phyloP scores from a whole-genome alignment of 2,329 filamentous ascomycete genomes.

The Teratosphaeria viscida region DNA sequence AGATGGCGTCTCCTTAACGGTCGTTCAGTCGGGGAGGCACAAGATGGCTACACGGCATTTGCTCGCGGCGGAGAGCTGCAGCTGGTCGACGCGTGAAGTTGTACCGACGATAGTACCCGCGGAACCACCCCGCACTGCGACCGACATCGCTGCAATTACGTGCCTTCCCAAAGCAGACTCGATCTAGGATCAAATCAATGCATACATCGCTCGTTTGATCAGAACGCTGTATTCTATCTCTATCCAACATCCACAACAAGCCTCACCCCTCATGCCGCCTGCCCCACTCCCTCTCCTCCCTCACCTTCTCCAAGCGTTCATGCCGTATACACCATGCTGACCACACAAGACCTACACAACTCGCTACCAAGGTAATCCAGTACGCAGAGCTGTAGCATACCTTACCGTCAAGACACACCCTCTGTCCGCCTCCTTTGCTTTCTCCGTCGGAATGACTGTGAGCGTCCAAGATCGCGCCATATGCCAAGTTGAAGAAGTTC shows the following conservation, averaged over 20 bases:
- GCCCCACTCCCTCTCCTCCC: conserved; percentile 6
- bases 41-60: neutral
- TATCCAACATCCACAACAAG: neutral
- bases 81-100: neutral
- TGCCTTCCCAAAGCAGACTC: neutral
- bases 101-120: neutral
- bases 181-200: neutral
- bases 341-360: conserved; percentile 56
- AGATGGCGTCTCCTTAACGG: too few species aligned
- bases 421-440: conserved; percentile 34
- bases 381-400: conserved; percentile 77
- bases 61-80: neutral
- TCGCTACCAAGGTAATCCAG: conserved; percentile 63
- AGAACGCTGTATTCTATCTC: neutral
- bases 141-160: neutral
- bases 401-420: conserved; percentile 66
- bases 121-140: neutral
- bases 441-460: conserved; percentile 64
- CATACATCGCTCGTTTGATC: neutral
- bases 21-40: neutral
- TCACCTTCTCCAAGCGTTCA: conserved; percentile 18
- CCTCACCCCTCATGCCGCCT: conserved; percentile 7
- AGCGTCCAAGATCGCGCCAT: conserved; percentile 70
- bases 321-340: conserved; percentile 57
- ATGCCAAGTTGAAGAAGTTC: conserved; percentile 87